Base-by-base conservation (phyloP, 2,329 filamentous ascomycete species). In the Blumeria hordei region DNA sequence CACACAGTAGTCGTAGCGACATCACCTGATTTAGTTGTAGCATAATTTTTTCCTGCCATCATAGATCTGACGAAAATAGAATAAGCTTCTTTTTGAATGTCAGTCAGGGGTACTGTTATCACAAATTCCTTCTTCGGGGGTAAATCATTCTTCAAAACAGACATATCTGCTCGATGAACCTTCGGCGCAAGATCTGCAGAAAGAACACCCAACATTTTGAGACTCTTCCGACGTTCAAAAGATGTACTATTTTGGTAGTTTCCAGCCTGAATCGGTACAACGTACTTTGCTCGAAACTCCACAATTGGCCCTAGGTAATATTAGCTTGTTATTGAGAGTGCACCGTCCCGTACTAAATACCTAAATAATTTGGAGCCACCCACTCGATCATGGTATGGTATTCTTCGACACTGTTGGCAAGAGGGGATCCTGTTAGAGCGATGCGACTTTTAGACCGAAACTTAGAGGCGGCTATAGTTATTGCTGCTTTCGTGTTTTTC, bases 381-480 rank as follows among this genome's bases (percentile, higher is more conserved):
- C 87, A 94, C 59, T 88, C 76, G 56, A 94, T 82, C 77, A 94
- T 85, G n/a, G 80, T 70, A 63, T 81, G 87, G 63, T 94, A 94
- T 62, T 95, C 88, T 33, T 75, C 70, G 0, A 94, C 78, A 54
- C 86, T 84, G 63, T 94, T 95, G 4, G 85, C 80, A 54, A 95
- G 70, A 0, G 88, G 88, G 0, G 88, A 90, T 0, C 88, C 88
- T 0, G 88, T 94, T 58, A 95, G 71, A 6, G 87, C 88, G 59
- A 95, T 84, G 10, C 88, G 79, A 57, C 74, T 81, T 55, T 70
- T 76, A 0, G 87, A 84, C 57, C 66, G 71, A 63, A 95, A 82
- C 10, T 69, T 66, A 1, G 69, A 69, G 18, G 80, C 76, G 6
- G 75, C 72, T 39, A 66, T 59, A 45, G 78, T 70, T 36, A 81